Conservation (phyloP, 768 basidiomycete species). For the Cyclocybe aegerita region DNA sequence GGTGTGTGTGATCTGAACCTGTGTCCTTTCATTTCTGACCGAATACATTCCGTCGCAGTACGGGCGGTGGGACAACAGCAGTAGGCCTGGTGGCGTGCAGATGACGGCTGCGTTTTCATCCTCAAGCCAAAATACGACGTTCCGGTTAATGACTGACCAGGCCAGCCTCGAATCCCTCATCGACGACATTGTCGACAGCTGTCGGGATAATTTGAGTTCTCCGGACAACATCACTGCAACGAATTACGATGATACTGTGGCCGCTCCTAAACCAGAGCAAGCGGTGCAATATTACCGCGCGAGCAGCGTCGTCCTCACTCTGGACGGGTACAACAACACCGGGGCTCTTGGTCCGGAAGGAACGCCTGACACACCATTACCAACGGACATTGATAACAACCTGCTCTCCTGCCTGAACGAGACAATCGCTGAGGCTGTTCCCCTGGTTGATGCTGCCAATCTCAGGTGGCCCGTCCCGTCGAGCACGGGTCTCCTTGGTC, state of each 20-base stretch:
- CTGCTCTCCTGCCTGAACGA: slow-evolving; percentile 59
- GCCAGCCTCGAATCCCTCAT: slow-evolving; percentile 45
- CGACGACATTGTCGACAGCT: slow-evolving; percentile 39
- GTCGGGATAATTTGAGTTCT: slow-evolving; percentile 25
- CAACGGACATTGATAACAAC: slow-evolving; percentile 44
- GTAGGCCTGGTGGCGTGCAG: slow-evolving; percentile 50
- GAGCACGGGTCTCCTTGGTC: slow-evolving; percentile 16
- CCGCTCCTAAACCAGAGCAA: slow-evolving; percentile 47
- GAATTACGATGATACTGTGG: slow-evolving; percentile 29
- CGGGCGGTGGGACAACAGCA: slow-evolving; percentile 35
- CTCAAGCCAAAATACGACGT: slow-evolving; percentile 35
- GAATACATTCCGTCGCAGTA: slow-evolving; percentile 19
- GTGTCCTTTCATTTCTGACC: neutral
- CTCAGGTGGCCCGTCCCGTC: slow-evolving; percentile 15
- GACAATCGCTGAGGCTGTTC: slow-evolving; percentile 59
- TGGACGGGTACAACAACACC: slow-evolving; percentile 70
- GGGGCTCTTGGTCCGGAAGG: slow-evolving; percentile 37
- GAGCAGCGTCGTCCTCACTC: slow-evolving; percentile 57
- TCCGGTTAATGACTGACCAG: slow-evolving; percentile 49
- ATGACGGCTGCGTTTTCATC: slow-evolving; percentile 40
- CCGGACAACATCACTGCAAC: slow-evolving; percentile 20
- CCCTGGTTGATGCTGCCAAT: slow-evolving; percentile 45
- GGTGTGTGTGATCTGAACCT: slow-evolving; percentile 8
- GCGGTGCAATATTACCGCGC: slow-evolving; percentile 70
- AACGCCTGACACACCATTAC: slow-evolving; percentile 50